Evolutionary conservation across 2,329 filamentous ascomycete species (phyloP).

Genomic region (Talaromyces sp.): DNA sequence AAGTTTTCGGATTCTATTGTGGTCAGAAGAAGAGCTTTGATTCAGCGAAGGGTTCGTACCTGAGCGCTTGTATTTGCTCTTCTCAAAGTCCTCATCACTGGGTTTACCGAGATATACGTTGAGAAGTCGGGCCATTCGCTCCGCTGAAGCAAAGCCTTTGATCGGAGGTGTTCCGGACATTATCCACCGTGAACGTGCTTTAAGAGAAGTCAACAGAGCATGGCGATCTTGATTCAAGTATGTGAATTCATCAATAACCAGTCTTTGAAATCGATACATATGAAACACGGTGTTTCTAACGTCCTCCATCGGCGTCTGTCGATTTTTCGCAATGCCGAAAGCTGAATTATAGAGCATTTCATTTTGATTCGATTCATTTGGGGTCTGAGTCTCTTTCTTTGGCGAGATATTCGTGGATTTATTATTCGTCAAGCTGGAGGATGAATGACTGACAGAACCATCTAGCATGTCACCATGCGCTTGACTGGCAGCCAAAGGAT

Average conservation of each 20-base stretch:
- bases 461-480: not conserved
- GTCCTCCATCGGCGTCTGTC: not conserved
- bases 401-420: not conserved
- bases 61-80: conserved; percentile 41
- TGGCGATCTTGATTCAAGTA: conserved; percentile 49
- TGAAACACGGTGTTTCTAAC: conserved; percentile 49
- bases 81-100: conserved; percentile 48
- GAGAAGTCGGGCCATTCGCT: conserved; percentile 56
- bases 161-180: conserved; percentile 62
- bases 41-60: conserved; percentile 24
- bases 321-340: conserved; percentile 1
- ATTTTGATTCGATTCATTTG: not conserved
- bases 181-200: conserved; percentile 57
- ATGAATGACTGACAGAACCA: not conserved
- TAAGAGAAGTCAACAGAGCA: conserved; percentile 45
- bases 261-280: conserved; percentile 58
- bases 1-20: conserved; percentile 53
- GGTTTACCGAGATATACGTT: conserved; percentile 52
- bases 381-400: not conserved
- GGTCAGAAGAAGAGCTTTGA: conserved; percentile 18
- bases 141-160: conserved; percentile 57
- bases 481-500: not conserved
- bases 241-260: conserved; percentile 65
- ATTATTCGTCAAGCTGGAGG: not conserved
- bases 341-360: not conserved